These are phyloP conservation scores for Emericellopsis atlantica DNA, from an alignment of 2,329 filamentous ascomycete species.

Conservation along the genomic window DNA sequence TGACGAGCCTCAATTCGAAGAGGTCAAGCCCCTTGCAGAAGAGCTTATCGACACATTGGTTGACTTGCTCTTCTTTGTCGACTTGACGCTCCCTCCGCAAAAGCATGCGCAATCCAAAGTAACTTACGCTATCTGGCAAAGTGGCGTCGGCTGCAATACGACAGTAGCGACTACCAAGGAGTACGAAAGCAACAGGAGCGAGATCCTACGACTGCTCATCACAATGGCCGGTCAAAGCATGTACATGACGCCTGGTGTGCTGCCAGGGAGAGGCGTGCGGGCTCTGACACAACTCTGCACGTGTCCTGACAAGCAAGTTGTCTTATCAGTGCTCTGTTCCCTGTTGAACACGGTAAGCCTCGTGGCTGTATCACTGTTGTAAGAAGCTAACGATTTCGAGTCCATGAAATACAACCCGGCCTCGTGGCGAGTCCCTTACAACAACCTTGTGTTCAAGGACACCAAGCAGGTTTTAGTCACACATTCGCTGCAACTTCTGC, in stretches of 20 bases:
- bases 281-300: constrained; percentile 83
- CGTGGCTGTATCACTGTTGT: not conserved
- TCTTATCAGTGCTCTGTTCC: constrained; percentile 83
- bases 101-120: constrained; percentile 65
- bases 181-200: constrained; percentile 82
- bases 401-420: constrained; percentile 93
- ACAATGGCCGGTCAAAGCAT: constrained; percentile 83
- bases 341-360: constrained; percentile 76
- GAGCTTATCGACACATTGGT: constrained; percentile 84
- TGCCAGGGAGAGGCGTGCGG: constrained; percentile 73
- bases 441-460: constrained; percentile 83
- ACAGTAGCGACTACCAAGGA: constrained; percentile 81
- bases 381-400: constrained; percentile 25
- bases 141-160: constrained; percentile 88
- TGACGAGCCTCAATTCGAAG: constrained; percentile 53
- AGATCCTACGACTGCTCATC: constrained; percentile 75
- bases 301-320: constrained; percentile 79
- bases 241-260: constrained; percentile 70
- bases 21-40: constrained; percentile 78
- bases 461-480: constrained; percentile 83
- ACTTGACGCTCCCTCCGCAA: constrained; percentile 71
- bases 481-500: constrained; percentile 81
- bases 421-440: constrained; percentile 87
- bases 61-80: constrained; percentile 83
- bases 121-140: constrained; percentile 94